These are phyloP conservation scores for Dujonia santamariae DNA, from an alignment of 1,139 yeast genomes.

Conservation along the genomic window DNA sequence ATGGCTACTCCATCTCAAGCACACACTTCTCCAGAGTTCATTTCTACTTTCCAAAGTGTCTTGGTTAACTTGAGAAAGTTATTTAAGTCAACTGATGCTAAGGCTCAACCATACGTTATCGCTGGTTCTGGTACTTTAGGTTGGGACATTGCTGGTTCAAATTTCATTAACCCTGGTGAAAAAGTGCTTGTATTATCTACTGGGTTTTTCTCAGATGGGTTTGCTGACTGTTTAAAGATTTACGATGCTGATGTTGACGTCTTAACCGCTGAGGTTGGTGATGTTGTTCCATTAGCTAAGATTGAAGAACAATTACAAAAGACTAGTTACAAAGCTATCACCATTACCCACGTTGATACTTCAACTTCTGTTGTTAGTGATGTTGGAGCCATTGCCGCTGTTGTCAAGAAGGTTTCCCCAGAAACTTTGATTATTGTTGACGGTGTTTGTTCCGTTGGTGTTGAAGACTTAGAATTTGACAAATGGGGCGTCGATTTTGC, in stretches of 20 bases:
- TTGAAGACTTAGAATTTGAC: conserved; percentile 82
- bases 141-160: conserved; percentile 88
- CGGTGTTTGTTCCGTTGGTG: conserved; percentile 93
- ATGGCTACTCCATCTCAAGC: conserved; percentile 85
- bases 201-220: conserved; percentile 88
- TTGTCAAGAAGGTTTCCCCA: conserved; percentile 68
- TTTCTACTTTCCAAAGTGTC: conserved; percentile 67
- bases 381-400: conserved; percentile 57
- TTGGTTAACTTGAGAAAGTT: conserved; percentile 67
- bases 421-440: conserved; percentile 83
- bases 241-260: conserved; percentile 75
- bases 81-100: conserved; percentile 64
- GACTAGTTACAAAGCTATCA: conserved; percentile 62
- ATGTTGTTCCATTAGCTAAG: conserved; percentile 55
- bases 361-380: conserved; percentile 88
- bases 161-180: conserved; percentile 64
- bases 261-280: conserved; percentile 69
- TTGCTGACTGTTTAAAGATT: conserved; percentile 73
- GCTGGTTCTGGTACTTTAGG: conserved; percentile 95
- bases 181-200: conserved; percentile 81
- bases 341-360: conserved; percentile 94
- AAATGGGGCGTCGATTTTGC: conserved; percentile 89
- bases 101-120: conserved; percentile 74
- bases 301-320: conserved; percentile 53
- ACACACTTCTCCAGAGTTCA: conserved; percentile 88